Evolutionary conservation across 768 basidiomycete genomes (phyloP), one percentile per base, ranked within the genome.

Genomic region (Russula virescens): DNA sequence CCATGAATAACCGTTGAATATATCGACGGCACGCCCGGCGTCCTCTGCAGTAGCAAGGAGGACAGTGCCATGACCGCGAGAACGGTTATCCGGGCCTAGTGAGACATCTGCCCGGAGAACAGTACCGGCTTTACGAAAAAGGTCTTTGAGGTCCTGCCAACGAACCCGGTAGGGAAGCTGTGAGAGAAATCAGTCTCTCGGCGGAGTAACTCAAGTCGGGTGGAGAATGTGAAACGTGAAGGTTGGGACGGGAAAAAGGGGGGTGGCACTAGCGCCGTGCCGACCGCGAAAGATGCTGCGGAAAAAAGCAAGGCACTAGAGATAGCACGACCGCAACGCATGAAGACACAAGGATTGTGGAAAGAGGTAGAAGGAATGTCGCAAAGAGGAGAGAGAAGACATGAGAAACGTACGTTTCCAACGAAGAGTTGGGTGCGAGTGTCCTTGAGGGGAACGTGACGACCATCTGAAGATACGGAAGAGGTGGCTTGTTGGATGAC

Each of bases 101-200:
- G 75, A 75, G 64, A 81, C 79, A 65, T 80, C 78, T 9, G 84
- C 83, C 25, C 83, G 74, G 4, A 86, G 72, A 46, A 75, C 74
- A 1, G 75, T 97, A 46, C 97, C 97, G 7, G 96, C 91, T 67
- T 91, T 89, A 42, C 96, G 85, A 75, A 99, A 98, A 56, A 99
- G 84, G 73, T 99, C 96, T 69, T 99, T 98, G 65, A 99, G 83
- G 77, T 99, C 97, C 77, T 99, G 97, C 97, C 97, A 99, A 59
- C 97, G 86, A 43, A 98, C 95, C 64, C 96, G 82, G 75, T 96
- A 98, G 0, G 97, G 97, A 26, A 99, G 83, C 94, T 95, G 68
- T 56, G 21, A 52, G 42, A 19, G 42, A 21, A 25, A 50, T 49
- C 42, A 31, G 46, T 45, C 38, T 45, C 38, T 35, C 40, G n/a